Conservation (phyloP, 2,329 filamentous ascomycete genomes). For the Colletotrichum sp. region DNA sequence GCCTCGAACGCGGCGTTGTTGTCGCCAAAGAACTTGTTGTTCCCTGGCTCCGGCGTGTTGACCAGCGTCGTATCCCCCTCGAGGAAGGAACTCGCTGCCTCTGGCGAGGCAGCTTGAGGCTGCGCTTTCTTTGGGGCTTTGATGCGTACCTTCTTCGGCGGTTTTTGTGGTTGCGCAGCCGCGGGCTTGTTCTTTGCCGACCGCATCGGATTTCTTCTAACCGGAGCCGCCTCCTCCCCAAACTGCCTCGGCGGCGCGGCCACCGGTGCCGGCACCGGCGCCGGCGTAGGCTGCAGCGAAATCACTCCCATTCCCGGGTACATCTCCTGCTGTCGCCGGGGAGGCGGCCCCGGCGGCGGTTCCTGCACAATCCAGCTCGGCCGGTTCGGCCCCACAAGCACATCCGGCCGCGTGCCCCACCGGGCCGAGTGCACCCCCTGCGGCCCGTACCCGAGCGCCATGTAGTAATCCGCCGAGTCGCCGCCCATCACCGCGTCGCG, state of each 20-base stretch:
- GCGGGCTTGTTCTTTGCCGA: neutral
- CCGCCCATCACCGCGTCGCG: constrained; percentile 17
- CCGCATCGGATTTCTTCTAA: neutral
- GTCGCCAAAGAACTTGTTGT: neutral
- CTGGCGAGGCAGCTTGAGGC: neutral
- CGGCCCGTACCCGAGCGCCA: constrained; percentile 32
- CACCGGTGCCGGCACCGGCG: neutral
- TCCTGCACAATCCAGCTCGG: constrained; percentile 20
- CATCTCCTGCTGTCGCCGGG: neutral
- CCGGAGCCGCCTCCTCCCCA: neutral
- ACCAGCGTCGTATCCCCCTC: neutral
- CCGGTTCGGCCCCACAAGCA: constrained; percentile 9
- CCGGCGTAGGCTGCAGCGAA: neutral
- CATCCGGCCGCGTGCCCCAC: neutral
- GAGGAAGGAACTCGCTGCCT: neutral
- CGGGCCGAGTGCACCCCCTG: constrained; percentile 28
- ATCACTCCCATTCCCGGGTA: neutral
- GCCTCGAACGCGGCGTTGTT: neutral
- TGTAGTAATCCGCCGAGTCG: constrained; percentile 38
- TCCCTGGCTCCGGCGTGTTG: neutral
- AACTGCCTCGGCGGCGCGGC: neutral
- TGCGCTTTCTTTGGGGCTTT: neutral
- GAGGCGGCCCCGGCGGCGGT: neutral
- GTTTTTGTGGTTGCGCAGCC: neutral
- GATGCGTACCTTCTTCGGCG: neutral